phyloP scores from a whole-genome alignment of 176 grass and related monocot species.

The Bromus sterilis region DNA sequence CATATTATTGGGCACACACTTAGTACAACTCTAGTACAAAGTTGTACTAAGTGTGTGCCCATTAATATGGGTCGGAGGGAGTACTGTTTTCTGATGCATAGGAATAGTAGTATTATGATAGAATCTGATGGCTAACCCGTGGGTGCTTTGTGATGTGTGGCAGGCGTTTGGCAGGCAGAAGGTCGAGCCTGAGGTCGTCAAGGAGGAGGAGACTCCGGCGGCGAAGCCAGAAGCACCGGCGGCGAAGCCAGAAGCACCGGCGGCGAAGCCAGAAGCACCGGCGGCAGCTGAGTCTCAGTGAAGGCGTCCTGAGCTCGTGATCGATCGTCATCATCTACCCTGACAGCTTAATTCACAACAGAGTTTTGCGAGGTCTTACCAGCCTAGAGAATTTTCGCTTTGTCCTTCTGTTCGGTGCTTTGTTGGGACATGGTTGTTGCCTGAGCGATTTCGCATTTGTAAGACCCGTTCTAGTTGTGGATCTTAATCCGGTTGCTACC shows the following conservation, averaged over 20 bases:
- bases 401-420: neutral
- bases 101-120: neutral
- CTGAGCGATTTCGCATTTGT: neutral
- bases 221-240: neutral
- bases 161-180: slow-evolving; percentile 29
- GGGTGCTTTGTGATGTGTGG: neutral
- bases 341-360: slow-evolving; percentile 11
- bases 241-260: no score
- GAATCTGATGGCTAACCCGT: neutral
- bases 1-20: no score
- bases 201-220: neutral
- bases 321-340: neutral
- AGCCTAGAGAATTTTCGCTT: neutral
- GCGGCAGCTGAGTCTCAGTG: neutral
- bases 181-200: slow-evolving; percentile 26
- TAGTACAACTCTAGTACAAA: no score
- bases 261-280: neutral
- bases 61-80: no score
- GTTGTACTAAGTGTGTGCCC: no score
- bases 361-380: neutral
- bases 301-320: neutral
- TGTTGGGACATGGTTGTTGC: slow-evolving; percentile 3
- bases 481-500: neutral
- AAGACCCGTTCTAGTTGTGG: neutral
- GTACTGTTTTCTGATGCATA: no score